Conservation (phyloP, 352 stramenopile genomes). For the Phytopythium oedochilum region DNA sequence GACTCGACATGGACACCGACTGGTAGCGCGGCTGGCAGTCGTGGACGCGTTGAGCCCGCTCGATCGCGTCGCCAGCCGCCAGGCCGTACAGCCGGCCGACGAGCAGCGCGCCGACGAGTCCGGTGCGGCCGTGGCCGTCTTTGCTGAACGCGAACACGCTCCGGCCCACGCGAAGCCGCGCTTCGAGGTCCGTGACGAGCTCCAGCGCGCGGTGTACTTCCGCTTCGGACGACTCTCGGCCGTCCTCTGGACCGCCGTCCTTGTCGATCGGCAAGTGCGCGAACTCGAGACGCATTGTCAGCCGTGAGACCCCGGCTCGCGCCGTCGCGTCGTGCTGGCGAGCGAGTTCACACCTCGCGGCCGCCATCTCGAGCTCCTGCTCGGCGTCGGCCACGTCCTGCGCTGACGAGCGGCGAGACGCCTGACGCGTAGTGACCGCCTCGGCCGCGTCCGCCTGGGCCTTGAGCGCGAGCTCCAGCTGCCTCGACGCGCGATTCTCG, state of each 20-base stretch:
- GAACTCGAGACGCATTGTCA: conserved; percentile 48
- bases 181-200: conserved; percentile 25
- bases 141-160: conserved; percentile 78
- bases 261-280: conserved; percentile 48
- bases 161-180: conserved; percentile 35
- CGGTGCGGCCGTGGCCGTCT: conserved; percentile 63
- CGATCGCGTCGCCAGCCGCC: conserved; percentile 42
- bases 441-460: conserved; percentile 8
- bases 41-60: conserved; percentile 58
- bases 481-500: conserved; percentile 31
- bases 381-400: conserved; percentile 12
- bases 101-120: conserved; percentile 56
- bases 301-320: conserved; percentile 15
- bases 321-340: conserved; percentile 43
- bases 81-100: conserved; percentile 73
- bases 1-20: conserved; percentile 6
- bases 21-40: conserved; percentile 51
- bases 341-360: conserved; percentile 25
- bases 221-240: background rate
- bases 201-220: background rate
- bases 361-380: conserved; percentile 10
- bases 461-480: conserved; percentile 37
- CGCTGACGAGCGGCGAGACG: background rate
- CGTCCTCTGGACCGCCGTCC: conserved; percentile 18
- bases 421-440: conserved; percentile 2